These are phyloP conservation scores for Suillus spraguei DNA, from an alignment of 768 basidiomycete species.

Conservation along the genomic window DNA sequence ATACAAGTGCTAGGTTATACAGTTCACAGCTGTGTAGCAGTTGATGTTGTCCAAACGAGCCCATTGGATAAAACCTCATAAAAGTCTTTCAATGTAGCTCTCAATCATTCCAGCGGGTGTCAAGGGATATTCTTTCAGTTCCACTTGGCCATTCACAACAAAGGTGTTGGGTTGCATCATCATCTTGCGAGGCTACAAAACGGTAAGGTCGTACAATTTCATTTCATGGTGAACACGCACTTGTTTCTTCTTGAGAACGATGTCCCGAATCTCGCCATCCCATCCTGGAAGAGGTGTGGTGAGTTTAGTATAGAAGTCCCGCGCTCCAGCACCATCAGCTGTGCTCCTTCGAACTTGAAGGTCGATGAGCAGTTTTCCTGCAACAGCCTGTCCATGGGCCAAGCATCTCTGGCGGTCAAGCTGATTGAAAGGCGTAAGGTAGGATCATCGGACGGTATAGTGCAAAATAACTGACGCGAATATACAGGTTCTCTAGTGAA, in stretches of 20 bases:
- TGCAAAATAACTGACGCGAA: slow-evolving; percentile 50
- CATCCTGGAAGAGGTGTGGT: slow-evolving; percentile 73
- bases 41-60: not conserved
- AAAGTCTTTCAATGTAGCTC: slow-evolving; percentile 74
- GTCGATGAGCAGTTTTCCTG: slow-evolving; percentile 75
- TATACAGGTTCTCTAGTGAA: slow-evolving; percentile 65
- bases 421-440: slow-evolving; percentile 35
- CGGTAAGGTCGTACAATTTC: slow-evolving; percentile 1
- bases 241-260: slow-evolving; percentile 80
- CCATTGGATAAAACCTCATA: slow-evolving; percentile 34
- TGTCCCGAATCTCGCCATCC: slow-evolving; percentile 74
- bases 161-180: slow-evolving; percentile 85
- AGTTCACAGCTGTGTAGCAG: not conserved
- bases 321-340: slow-evolving; percentile 81
- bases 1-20: not conserved
- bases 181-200: slow-evolving; percentile 72
- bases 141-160: slow-evolving; percentile 64
- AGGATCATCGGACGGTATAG: not conserved
- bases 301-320: slow-evolving; percentile 75
- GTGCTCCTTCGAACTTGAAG: slow-evolving; percentile 87
- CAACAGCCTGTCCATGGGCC: slow-evolving; percentile 61
- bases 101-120: slow-evolving; percentile 75
- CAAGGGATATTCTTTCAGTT: slow-evolving; percentile 78
- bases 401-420: slow-evolving; percentile 74
- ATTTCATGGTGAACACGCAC: slow-evolving; percentile 40